phyloP scores from a whole-genome alignment of 2,329 filamentous ascomycete genomes.

The Cercospora nicotianae region DNA sequence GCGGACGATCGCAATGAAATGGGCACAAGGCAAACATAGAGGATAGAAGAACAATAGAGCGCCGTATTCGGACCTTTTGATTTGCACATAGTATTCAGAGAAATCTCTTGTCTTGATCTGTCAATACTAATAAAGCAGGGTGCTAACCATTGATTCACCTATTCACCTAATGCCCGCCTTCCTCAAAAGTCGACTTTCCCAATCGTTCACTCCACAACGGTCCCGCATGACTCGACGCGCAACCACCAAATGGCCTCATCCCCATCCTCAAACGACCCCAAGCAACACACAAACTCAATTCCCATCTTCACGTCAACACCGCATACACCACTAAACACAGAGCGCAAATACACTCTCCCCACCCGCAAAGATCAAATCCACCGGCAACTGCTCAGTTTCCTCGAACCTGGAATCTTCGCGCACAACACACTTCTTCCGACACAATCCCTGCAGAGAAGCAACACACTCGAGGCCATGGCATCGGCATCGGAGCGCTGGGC shows the following conservation, averaged over 20 bases:
- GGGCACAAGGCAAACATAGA: neutral
- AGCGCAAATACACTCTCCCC: neutral
- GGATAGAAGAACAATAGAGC: neutral
- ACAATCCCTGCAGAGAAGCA: neutral
- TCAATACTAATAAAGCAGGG: neutral
- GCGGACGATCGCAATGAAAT: neutral
- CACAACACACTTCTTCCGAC: slow-evolving; percentile 8
- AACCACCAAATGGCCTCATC: neutral
- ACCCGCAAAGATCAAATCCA: neutral
- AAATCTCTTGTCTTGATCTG: neutral
- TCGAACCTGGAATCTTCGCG: slow-evolving; percentile 8
- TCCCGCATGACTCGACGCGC: neutral
- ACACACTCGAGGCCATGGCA: neutral
- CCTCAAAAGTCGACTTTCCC: neutral
- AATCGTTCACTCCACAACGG: neutral
- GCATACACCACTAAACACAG: neutral
- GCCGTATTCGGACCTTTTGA: neutral
- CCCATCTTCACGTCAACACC: neutral
- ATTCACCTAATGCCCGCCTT: neutral
- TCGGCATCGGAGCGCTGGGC: slow-evolving; percentile 5
- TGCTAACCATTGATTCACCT: neutral
- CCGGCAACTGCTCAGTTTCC: neutral
- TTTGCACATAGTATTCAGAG: neutral
- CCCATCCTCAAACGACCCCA: too few species aligned
- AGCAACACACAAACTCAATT: neutral